Conservation (phyloP, 2,329 filamentous ascomycete species). For the Graphilbum fragrans region DNA sequence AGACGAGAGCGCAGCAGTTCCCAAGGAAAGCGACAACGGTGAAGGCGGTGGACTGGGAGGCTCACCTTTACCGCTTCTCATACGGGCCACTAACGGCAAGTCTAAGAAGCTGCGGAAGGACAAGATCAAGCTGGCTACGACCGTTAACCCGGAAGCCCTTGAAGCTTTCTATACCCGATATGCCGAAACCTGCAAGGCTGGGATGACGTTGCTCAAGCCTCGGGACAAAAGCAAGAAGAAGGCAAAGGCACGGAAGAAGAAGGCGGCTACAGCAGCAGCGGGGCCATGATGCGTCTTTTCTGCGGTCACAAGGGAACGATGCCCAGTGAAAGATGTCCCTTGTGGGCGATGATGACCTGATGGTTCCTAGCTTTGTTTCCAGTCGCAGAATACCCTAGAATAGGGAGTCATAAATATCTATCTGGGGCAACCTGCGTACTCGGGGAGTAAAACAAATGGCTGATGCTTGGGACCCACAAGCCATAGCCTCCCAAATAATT, state of each 20-base stretch:
- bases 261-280: conserved; percentile 20
- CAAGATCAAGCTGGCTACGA: conserved; percentile 68
- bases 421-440: too few relatives aligned
- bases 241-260: conserved; percentile 65
- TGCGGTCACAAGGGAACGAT: too few relatives aligned
- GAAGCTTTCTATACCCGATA: conserved; percentile 76
- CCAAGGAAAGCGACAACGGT: neutral
- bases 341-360: too few relatives aligned
- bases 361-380: too few relatives aligned
- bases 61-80: conserved; percentile 57
- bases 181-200: conserved; percentile 79
- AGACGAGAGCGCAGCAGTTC: neutral
- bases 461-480: too few relatives aligned
- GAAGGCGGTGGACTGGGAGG: conserved; percentile 23
- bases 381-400: too few relatives aligned
- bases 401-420: too few relatives aligned
- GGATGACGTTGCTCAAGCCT: conserved; percentile 86
- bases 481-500: too few relatives aligned
- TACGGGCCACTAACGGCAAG: conserved; percentile 77
- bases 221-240: conserved; percentile 81
- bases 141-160: conserved; percentile 64
- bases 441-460: too few relatives aligned
- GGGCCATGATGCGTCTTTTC: neutral
- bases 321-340: too few relatives aligned
- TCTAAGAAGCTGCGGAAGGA: conserved; percentile 40